Evolutionary conservation across 768 basidiomycete genomes (phyloP), one percentile per base, ranked within the genome.

Genomic region (Paxillus rubicundulus): DNA sequence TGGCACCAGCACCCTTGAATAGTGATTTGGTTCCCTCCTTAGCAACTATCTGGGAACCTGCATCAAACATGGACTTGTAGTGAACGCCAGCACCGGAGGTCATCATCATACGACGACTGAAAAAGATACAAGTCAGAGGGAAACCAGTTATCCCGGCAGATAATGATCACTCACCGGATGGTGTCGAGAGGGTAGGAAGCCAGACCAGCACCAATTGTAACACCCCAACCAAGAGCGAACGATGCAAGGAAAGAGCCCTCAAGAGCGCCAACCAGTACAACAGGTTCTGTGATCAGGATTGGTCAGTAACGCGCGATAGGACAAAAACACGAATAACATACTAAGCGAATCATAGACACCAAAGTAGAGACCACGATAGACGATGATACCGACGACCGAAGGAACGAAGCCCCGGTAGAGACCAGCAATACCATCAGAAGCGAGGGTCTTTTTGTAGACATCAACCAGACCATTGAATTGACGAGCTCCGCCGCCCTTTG

Each of bases 51-150:
- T 97, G 92, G 28, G 88, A 82, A 55, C 85, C 92, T 69, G 95
- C 95, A 68, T 98, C 95, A 73, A 96, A 88, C 94, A 98, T 98
- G 63, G 90, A 92, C 82, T 95, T 96, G 87, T 98, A 98, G 86
- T 98, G 94, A 56, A 88, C 85, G 65, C 83, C 82, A 65, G 85
- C 87, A 64, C 96, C 97, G 20, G 96, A 98, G 34, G 97, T 98
- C 96, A 98, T 98, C 97, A 99, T 99, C 97, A 99, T 99, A 64
- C 97, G 93, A 87, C 97, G 95, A 87, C 96, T 95, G n/a, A 63
- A 60, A 69, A 12, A 65, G 18, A 65, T 63, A 62, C 73, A 65
- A 55, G 47, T 52, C 47, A 50, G 52, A n/a, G 32, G 13, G 9
- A 20, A 36, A 44, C n/a, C 20, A 21, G 30, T 44, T 4, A 41